A percentile compares a stretch with the other conserved stretches of the same genome.
Evolutionary conservation across 345 rosid species (phyloP).

Genomic region (Eucalyptus marginata): DNA sequence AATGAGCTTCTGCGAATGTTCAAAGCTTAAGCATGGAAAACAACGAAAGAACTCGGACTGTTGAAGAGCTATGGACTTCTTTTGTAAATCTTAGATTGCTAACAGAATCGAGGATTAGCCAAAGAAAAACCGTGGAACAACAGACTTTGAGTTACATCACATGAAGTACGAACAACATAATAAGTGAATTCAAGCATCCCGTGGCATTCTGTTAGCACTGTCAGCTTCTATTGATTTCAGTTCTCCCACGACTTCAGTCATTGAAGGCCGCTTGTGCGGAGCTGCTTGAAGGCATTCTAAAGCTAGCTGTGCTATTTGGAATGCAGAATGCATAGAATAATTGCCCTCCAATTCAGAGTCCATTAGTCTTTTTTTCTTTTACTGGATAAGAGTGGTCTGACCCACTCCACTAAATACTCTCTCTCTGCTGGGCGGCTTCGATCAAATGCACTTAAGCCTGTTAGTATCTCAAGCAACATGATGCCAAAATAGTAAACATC

Average conservation of each 20-base stretch:
- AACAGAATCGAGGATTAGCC: neutral
- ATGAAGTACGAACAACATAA: neutral
- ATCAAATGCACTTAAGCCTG: neutral
- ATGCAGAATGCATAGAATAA: neutral
- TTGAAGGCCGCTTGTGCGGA: neutral
- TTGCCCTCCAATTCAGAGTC: neutral
- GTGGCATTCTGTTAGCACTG: neutral
- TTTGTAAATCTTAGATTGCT: neutral
- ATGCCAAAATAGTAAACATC: neutral
- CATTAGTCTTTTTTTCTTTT: neutral
- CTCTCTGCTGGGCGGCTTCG: neutral
- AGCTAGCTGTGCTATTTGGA: neutral
- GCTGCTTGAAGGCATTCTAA: neutral
- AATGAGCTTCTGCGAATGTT: neutral
- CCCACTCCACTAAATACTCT: neutral
- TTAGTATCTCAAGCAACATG: neutral
- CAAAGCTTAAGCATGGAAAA: neutral
- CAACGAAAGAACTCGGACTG: fast-evolving
- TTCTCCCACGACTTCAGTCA: neutral
- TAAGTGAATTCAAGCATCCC: neutral
- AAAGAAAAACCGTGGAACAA: fast-evolving
- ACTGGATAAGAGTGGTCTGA: neutral
- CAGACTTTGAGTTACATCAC: neutral
- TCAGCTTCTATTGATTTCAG: neutral
- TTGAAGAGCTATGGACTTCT: neutral